Evolutionary conservation across 1,139 yeast genomes (phyloP), one percentile per base, ranked within the genome.

Genomic region (Yamadazyma spencermartinsiae): DNA sequence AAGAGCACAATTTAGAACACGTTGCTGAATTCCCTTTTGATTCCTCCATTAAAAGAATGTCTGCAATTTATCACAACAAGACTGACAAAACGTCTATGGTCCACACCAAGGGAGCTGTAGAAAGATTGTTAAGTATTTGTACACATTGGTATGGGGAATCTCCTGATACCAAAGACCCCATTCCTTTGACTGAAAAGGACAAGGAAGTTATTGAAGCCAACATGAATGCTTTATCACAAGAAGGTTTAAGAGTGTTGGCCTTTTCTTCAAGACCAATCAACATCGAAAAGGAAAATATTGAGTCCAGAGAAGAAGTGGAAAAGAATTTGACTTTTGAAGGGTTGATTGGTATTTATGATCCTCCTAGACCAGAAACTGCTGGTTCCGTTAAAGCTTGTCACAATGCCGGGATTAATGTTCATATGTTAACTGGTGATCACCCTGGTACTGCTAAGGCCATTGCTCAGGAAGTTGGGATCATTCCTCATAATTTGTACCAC

Each of bases 361-460:
- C 94, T 17, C 94, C 94, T 39, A 74, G 95, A 52, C 69, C 72
- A 8, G 92, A 85, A 64, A 78, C 89, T 15, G 80, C 82, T 12
- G 74, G 68, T 9, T 79, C 88, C 3, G 94, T 86, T 27, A 74
- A 74, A 49, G 61, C 67, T 48, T 85, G 92, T 56, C 90, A 84
- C 54, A 66, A 60, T 35, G 94, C 94, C 15, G 94, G 94, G 39
- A 82, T 86, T 50, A 80, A 81, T 50, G 94, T 86, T 34, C 89
- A 82, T 51, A 86, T 86, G 94, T 76, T 86, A 38, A 86, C 94
- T 18, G 94, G 95, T 49, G 94, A 86, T 55, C 92, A 84, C 54
- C 87, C 87, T 3, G 85, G 86, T 33, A 86, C 95, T 34, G 95
- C 94, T 18, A 69, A 73, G 41, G 89, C 92, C 2, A 85, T 85